Conservation (phyloP, 1,284 basidiomycete genomes). For the Dichomitus squalens region DNA sequence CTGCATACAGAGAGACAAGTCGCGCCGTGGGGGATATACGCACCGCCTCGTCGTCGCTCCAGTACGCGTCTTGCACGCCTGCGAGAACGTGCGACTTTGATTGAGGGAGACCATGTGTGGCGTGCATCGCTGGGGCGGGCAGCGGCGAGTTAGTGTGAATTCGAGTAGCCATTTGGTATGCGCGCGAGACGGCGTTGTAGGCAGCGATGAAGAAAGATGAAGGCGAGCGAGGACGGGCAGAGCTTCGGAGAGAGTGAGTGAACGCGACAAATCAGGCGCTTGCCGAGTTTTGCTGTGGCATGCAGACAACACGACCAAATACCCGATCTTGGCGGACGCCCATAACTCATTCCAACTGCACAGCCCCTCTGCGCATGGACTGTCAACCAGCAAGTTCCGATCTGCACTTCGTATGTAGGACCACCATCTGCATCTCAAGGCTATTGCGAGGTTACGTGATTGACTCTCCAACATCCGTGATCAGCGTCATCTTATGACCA, state of each 20-base stretch:
- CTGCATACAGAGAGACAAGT: constrained; percentile 4
- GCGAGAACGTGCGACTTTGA: constrained; percentile 85
- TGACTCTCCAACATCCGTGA: no score
- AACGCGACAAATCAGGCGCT: constrained; percentile 28
- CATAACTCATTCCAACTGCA: no score
- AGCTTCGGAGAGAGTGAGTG: constrained; percentile 17
- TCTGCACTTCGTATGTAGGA: no score
- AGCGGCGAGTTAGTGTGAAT: constrained; percentile 56
- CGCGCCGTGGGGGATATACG: constrained; percentile 12
- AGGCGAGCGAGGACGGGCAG: constrained; percentile 15
- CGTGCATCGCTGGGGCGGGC: constrained; percentile 71
- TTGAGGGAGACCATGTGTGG: constrained; percentile 67
- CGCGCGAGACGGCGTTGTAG: constrained; percentile 16
- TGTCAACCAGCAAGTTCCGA: no score
- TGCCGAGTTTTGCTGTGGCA: constrained; percentile 29
- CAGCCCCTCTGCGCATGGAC: no score
- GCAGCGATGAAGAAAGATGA: constrained; percentile 22
- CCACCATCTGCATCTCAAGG: no score
- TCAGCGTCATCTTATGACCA: no score
- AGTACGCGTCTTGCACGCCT: constrained; percentile 96
- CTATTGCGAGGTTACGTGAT: no score
- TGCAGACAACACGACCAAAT: constrained; percentile 28
- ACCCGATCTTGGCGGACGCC: constrained; percentile 14
- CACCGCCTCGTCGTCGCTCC: constrained; percentile 88
- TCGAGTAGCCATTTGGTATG: constrained; percentile 36